A percentile compares a stretch with the other conserved stretches of the same genome.
Conservation (phyloP, 2,329 filamentous ascomycete species). For the Phaeosphaeriaceae sp. region DNA sequence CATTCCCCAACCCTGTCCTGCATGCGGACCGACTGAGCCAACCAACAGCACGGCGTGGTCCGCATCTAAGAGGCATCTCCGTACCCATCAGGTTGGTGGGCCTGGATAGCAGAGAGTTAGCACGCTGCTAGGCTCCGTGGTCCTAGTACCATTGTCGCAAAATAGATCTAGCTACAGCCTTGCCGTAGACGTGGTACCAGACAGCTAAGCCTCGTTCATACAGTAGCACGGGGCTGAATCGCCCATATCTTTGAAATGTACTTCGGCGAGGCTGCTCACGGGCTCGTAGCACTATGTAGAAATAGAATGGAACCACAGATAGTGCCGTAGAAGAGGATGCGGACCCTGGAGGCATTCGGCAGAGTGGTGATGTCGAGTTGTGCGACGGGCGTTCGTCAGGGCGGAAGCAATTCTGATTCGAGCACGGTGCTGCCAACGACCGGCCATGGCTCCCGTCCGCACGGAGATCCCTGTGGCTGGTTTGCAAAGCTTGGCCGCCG, state of each 20-base stretch:
- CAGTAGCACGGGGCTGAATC: conserved; percentile 4
- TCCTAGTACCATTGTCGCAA: neutral
- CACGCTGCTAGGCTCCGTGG: neutral
- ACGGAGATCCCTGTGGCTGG: neutral
- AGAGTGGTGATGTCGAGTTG: neutral
- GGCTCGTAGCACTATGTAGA: neutral
- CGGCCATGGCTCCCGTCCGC: conserved; percentile 9
- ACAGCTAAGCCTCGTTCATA: conserved; percentile 17
- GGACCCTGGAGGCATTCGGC: neutral
- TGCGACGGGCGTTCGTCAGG: neutral
- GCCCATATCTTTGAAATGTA: neutral
- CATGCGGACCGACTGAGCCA: neutral
- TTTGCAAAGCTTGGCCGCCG: conserved; percentile 3
- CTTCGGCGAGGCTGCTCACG: neutral
- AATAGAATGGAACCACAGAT: neutral
- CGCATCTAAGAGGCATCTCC: neutral
- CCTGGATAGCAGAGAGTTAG: neutral
- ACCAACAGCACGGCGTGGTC: neutral
- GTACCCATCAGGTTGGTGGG: neutral
- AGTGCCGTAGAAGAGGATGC: neutral
- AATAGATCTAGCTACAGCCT: conserved; percentile 4
- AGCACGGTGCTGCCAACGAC: conserved; percentile 8
- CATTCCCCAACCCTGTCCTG: neutral
- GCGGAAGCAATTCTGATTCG: conserved; percentile 5
- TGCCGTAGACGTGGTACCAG: conserved; percentile 1